phyloP scores from a whole-genome alignment of 169 alveolate species.

The Eimeria zaria region DNA sequence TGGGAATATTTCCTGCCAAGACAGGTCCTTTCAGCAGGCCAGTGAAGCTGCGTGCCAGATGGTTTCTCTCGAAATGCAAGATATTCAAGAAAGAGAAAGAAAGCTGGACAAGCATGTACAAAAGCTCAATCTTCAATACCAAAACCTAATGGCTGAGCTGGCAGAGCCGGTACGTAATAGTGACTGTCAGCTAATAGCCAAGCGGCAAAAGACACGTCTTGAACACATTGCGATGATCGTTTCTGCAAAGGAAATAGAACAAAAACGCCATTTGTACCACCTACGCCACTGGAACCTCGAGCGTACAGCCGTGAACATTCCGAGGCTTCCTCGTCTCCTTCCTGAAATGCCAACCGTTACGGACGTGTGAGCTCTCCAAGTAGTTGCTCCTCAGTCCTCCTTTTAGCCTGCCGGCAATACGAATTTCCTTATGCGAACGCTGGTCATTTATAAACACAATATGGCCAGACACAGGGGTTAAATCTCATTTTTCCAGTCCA shows the following conservation, averaged over 20 bases:
- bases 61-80: not conserved
- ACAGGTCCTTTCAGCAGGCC: not conserved
- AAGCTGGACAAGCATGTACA: not conserved
- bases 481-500: not conserved
- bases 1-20: no score
- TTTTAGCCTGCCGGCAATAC: no score
- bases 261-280: not conserved
- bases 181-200: not conserved
- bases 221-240: not conserved
- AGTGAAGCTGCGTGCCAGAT: not conserved
- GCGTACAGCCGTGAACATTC: not conserved
- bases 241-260: slow-evolving; percentile 2
- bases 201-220: not conserved
- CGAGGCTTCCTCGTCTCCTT: slow-evolving; percentile 16
- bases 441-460: not conserved
- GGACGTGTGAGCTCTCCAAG: not conserved
- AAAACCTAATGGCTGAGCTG: not conserved
- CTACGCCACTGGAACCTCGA: not conserved
- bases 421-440: not conserved
- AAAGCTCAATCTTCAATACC: not conserved
- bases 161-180: not conserved
- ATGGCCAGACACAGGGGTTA: not conserved
- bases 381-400: not conserved
- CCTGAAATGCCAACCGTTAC: not conserved
- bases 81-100: not conserved